Percentiles rank a stretch among this genome's conserved stretches.
phyloP scores from a whole-genome alignment of 805 yeast genomes.

The Saccharomycopsis fermentans region DNA sequence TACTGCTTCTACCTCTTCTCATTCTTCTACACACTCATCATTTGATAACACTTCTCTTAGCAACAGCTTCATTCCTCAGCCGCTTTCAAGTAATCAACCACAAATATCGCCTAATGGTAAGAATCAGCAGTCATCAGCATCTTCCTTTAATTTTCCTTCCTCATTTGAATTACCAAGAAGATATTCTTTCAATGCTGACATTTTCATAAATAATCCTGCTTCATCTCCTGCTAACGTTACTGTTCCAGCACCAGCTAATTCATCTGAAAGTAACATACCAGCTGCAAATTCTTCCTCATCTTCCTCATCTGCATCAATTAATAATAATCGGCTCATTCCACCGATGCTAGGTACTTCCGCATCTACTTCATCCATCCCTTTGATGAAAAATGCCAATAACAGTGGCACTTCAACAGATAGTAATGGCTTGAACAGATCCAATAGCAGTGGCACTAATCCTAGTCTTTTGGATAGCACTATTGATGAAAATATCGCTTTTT shows the following conservation, averaged over 20 bases:
- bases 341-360: slow-evolving; percentile 2
- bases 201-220: slow-evolving; percentile 23
- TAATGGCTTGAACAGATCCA: slow-evolving; percentile 3
- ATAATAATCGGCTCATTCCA: background rate
- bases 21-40: background rate
- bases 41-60: background rate
- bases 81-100: background rate
- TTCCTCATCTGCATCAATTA: background rate
- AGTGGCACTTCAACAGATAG: slow-evolving; percentile 1
- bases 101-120: background rate
- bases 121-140: background rate
- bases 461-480: background rate
- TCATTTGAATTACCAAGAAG: slow-evolving; percentile 37
- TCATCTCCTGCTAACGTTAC: background rate
- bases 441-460: background rate
- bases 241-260: background rate
- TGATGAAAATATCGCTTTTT: slow-evolving; percentile 3
- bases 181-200: slow-evolving; percentile 66
- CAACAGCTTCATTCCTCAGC: background rate
- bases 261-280: background rate
- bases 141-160: background rate
- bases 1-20: background rate
- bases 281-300: background rate
- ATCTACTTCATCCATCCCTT: slow-evolving; percentile 9
- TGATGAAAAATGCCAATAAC: background rate